Evolutionary conservation across 345 rosid genomes (phyloP).

Genomic region (Erysimum cheiranthoides): DNA sequence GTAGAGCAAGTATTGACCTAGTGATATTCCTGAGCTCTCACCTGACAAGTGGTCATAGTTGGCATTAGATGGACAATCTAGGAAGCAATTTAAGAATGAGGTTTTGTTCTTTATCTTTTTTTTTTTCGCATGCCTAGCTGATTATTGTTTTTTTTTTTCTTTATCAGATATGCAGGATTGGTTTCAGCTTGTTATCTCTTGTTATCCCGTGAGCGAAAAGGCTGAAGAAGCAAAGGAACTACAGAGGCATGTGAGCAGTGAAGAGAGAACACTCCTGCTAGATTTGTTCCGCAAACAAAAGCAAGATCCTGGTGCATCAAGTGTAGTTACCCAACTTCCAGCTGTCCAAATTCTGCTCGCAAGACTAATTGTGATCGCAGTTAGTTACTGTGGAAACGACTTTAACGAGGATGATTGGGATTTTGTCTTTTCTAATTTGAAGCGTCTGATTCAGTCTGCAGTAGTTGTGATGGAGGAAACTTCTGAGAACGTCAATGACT

Average conservation of each 20-base stretch:
- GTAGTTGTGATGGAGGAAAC: conserved; percentile 92
- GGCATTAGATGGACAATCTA: conserved; percentile 30
- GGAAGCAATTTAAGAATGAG: conserved; percentile 17
- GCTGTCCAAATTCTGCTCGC: conserved; percentile 64
- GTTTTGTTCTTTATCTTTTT: conserved; percentile 21
- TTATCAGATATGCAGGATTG: conserved; percentile 80
- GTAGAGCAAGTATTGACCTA: conserved; percentile 9
- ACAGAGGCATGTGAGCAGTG: conserved; percentile 59
- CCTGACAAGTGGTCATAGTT: conserved; percentile 30
- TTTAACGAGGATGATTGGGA: conserved; percentile 89
- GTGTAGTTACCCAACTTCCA: conserved; percentile 55
- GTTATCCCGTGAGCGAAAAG: conserved; percentile 67
- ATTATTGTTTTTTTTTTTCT: conserved; percentile 36
- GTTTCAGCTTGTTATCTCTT: conserved; percentile 79
- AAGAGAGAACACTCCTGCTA: conserved; percentile 69
- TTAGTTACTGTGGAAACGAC: conserved; percentile 85
- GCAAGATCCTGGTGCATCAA: conserved; percentile 49
- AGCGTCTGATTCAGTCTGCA: conserved; percentile 82
- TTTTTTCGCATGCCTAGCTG: conserved; percentile 31
- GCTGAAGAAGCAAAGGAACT: conserved; percentile 59
- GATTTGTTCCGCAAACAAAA: conserved; percentile 85
- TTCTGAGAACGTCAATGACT: conserved; percentile 75
- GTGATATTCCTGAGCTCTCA: conserved; percentile 16
- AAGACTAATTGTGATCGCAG: conserved; percentile 66
- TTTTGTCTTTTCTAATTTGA: conserved; percentile 65